Percentiles rank a stretch among this genome's conserved stretches.
Evolutionary conservation across 768 basidiomycete genomes (phyloP).

Genomic region (Tylopilus balloui): DNA sequence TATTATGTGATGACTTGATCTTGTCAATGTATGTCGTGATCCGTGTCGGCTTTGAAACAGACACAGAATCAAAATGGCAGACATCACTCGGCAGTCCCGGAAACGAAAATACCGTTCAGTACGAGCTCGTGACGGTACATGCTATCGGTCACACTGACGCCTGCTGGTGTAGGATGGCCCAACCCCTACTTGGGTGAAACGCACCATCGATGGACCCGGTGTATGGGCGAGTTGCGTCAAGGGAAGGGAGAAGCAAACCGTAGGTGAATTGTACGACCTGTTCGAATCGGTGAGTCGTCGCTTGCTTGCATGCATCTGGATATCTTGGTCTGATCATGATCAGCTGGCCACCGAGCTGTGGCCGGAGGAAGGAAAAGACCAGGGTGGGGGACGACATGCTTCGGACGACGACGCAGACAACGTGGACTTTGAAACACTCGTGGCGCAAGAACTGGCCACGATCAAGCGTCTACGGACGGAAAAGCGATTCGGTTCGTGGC

Average conservation of each 20-base stretch:
- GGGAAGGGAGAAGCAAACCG: constrained; percentile 75
- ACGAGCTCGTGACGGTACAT: constrained; percentile 16
- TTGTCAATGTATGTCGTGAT: too few relatives aligned
- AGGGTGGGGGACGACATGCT: constrained; percentile 23
- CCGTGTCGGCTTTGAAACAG: too few relatives aligned
- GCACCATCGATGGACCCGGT: constrained; percentile 72
- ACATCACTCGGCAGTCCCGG: constrained; percentile 18
- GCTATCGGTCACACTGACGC: constrained; percentile 1
- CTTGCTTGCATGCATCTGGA: not conserved
- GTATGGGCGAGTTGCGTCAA: constrained; percentile 85
- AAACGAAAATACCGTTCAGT: constrained; percentile 54
- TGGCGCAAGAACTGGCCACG: constrained; percentile 65
- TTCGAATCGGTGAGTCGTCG: constrained; percentile 62
- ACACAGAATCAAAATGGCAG: constrained; percentile 18
- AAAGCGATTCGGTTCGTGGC: constrained; percentile 57
- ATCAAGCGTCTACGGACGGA: constrained; percentile 64
- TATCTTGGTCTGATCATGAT: constrained; percentile 13
- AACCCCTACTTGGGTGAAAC: constrained; percentile 60
- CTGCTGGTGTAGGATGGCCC: constrained; percentile 47
- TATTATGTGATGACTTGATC: too few relatives aligned
- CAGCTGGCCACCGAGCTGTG: constrained; percentile 72
- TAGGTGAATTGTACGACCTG: constrained; percentile 73
- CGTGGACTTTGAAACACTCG: constrained; percentile 62
- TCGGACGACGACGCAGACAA: constrained; percentile 36
- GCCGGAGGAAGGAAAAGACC: constrained; percentile 41